Percentiles rank a stretch among this genome's conserved stretches.
These are phyloP conservation scores for Fomitopsis serialis DNA, from an alignment of 768 basidiomycete genomes.

Conservation along the genomic window DNA sequence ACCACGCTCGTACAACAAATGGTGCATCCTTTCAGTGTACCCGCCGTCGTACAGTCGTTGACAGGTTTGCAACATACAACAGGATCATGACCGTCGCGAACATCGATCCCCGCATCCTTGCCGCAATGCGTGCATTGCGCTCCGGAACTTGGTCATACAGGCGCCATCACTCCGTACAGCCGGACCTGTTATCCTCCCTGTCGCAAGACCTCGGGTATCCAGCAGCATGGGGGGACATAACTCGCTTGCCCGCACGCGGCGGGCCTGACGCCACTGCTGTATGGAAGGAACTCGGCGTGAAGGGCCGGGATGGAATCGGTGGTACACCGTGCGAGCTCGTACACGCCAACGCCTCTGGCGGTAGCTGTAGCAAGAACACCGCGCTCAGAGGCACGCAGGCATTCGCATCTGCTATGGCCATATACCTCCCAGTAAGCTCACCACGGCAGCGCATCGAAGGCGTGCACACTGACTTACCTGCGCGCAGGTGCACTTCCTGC, in stretches of 20 bases:
- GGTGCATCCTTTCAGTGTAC: conserved; percentile 26
- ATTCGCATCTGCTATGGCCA: conserved; percentile 55
- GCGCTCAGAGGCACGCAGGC: conserved; percentile 46
- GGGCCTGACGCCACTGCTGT: conserved; percentile 41
- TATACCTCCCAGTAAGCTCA: conserved; percentile 65
- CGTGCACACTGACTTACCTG: neutral
- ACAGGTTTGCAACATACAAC: neutral
- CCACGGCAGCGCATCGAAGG: neutral
- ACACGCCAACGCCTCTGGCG: conserved; percentile 51
- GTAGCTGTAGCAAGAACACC: conserved; percentile 59
- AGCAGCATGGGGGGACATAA: conserved; percentile 58
- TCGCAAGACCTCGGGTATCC: conserved; percentile 56
- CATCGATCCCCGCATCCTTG: conserved; percentile 55
- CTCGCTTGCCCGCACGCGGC: conserved; percentile 55
- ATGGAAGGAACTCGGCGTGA: conserved; percentile 57
- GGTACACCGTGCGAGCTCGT: conserved; percentile 76
- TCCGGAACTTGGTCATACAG: conserved; percentile 57
- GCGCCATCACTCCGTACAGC: conserved; percentile 32
- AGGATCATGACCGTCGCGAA: conserved; percentile 69
- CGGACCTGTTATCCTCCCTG: conserved; percentile 38
- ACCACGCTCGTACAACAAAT: conserved; percentile 65
- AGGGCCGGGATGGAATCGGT: conserved; percentile 48
- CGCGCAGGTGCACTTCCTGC: conserved; percentile 62
- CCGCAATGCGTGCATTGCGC: conserved; percentile 48
- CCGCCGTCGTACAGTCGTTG: neutral